A percentile compares a stretch with the other conserved stretches of the same genome.
These are phyloP conservation scores for Eucalyptus victrix DNA, from an alignment of 345 rosid species.

Conservation along the genomic window DNA sequence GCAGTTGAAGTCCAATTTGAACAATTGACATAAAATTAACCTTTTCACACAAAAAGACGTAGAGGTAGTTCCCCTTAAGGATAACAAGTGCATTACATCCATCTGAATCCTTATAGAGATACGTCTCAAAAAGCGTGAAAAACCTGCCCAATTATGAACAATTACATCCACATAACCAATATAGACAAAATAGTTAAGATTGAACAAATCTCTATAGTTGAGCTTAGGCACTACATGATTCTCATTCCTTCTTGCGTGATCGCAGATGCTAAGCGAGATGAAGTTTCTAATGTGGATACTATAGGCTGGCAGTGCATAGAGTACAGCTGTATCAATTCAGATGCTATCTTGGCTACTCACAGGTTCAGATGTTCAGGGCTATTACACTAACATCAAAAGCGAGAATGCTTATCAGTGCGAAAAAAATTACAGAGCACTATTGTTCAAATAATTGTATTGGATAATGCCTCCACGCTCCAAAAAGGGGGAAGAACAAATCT, in stretches of 20 bases:
- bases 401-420: neutral
- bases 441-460: neutral
- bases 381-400: neutral
- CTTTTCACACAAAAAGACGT: neutral
- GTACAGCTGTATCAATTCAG: neutral
- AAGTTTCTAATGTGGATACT: neutral
- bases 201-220: neutral
- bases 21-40: neutral
- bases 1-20: neutral
- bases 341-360: neutral
- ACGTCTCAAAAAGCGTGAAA: neutral
- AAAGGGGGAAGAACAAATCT: neutral
- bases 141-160: neutral
- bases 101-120: neutral
- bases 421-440: neutral
- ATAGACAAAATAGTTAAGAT: neutral
- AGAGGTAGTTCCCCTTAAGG: neutral
- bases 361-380: neutral
- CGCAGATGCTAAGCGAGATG: neutral
- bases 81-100: neutral
- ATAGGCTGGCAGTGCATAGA: neutral
- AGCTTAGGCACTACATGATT: neutral
- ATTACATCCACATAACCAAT: neutral
- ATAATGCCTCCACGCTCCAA: neutral
- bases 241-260: neutral